phyloP scores from a whole-genome alignment of 148 eudicot genomes.

The Camellia granthamiana region DNA sequence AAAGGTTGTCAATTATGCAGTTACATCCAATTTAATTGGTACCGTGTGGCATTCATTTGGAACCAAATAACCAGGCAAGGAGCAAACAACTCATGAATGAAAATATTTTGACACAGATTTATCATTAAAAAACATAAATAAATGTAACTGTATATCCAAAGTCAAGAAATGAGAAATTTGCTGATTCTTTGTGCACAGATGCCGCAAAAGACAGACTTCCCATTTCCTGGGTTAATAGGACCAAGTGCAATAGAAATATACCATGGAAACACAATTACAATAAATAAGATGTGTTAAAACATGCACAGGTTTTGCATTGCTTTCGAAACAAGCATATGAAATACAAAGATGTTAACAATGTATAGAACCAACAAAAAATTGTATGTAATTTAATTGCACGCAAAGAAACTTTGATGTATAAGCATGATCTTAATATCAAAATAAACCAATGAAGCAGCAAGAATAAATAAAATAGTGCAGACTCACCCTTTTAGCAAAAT shows the following conservation, averaged over 20 bases:
- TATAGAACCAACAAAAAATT: neutral
- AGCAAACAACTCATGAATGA: neutral
- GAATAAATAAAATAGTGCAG: conserved; percentile 3
- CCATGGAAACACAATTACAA: neutral
- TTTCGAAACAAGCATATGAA: conserved; percentile 1
- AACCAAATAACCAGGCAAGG: neutral
- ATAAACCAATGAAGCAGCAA: neutral
- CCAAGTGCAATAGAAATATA: neutral
- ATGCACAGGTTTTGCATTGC: neutral
- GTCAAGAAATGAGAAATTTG: neutral
- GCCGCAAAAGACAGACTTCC: neutral
- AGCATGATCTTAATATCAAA: neutral
- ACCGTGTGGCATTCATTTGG: neutral
- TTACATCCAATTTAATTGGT: neutral
- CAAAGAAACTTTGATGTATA: neutral
- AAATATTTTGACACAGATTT: neutral
- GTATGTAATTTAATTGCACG: neutral
- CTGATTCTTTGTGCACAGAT: neutral
- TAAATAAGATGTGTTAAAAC: neutral
- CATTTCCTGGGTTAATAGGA: neutral
- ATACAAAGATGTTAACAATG: neutral
- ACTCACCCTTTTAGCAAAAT: conserved; percentile 72
- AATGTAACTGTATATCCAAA: neutral
- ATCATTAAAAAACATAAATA: neutral
- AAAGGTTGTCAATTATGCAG: neutral